phyloP scores from a whole-genome alignment of 331 rosid genomes.

The Pyrus hybrid region DNA sequence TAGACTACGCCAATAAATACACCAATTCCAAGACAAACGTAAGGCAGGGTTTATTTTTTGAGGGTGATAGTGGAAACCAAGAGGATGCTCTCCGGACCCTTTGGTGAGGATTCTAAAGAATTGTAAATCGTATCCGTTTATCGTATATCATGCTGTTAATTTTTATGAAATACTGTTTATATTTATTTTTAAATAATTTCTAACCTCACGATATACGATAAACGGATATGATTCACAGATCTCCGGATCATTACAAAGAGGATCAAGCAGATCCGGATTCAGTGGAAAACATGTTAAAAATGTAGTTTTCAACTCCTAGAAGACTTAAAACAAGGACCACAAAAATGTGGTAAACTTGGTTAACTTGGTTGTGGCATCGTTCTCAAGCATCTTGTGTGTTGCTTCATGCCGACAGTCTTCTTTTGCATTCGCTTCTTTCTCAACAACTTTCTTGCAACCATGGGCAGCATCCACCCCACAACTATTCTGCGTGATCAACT shows the following conservation, averaged over 20 bases:
- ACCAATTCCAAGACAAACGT: not conserved
- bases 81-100: accelerated
- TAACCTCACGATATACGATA: accelerated
- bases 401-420: slow-evolving; percentile 43
- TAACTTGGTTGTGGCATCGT: not conserved
- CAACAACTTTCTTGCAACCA: slow-evolving; percentile 32
- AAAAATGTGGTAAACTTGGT: not conserved
- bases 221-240: too few relatives aligned
- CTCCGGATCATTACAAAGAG: too few relatives aligned
- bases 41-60: too few relatives aligned
- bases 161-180: too few relatives aligned
- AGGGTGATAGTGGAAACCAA: too few relatives aligned
- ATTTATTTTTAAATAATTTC: too few relatives aligned
- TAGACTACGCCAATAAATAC: not conserved
- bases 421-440: slow-evolving; percentile 18
- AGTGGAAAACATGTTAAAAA: not conserved
- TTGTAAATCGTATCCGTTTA: too few relatives aligned
- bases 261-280: too few relatives aligned
- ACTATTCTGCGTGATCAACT: slow-evolving; percentile 12
- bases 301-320: not conserved
- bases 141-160: accelerated
- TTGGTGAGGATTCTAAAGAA: too few relatives aligned
- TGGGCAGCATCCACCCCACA: slow-evolving; percentile 7
- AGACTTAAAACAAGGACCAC: not conserved
- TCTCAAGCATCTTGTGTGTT: slow-evolving; percentile 36